These are phyloP conservation scores for Pulveroboletus sp. DNA, from an alignment of 768 basidiomycete species.

Conservation along the genomic window DNA sequence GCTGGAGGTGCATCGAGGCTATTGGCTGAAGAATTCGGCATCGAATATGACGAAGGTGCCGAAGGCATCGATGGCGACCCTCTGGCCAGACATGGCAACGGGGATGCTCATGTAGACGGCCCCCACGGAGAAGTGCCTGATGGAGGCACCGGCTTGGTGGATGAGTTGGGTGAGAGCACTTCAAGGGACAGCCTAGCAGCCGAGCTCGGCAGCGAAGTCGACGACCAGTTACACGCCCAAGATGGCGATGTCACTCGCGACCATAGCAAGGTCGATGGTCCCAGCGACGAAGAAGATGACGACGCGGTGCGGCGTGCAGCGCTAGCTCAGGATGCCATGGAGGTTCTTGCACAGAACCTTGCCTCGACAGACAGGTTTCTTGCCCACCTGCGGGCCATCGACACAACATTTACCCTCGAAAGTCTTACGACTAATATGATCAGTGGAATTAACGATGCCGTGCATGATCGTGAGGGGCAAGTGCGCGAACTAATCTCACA, in stretches of 20 bases:
- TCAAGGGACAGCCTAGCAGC: slow-evolving; percentile 19
- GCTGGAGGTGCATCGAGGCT: slow-evolving; percentile 63
- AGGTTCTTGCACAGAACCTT: slow-evolving; percentile 66
- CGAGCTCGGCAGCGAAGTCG: slow-evolving; percentile 20
- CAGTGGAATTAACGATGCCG: slow-evolving; percentile 67
- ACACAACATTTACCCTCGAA: slow-evolving; percentile 53
- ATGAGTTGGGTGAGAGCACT: slow-evolving; percentile 32
- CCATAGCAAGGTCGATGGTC: slow-evolving; percentile 7
- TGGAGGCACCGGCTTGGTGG: slow-evolving; percentile 37
- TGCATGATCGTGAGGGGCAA: slow-evolving; percentile 75
- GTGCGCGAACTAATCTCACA: slow-evolving; percentile 72
- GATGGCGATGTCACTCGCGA: slow-evolving; percentile 12
- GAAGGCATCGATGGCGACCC: slow-evolving; percentile 59
- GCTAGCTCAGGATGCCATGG: slow-evolving; percentile 56
- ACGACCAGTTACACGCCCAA: slow-evolving; percentile 14
- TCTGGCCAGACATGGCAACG: slow-evolving; percentile 25
- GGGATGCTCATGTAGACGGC: slow-evolving; percentile 27
- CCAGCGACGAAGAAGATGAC: slow-evolving; percentile 26
- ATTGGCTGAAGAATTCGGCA: slow-evolving; percentile 83
- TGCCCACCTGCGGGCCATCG: slow-evolving; percentile 62
- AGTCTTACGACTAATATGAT: slow-evolving; percentile 71
- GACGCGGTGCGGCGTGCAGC: slow-evolving; percentile 23
- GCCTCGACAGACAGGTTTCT: slow-evolving; percentile 77
- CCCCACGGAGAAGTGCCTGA: slow-evolving; percentile 27
- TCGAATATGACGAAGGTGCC: slow-evolving; percentile 84